Percentiles rank a stretch among this genome's conserved stretches.
Conservation (phyloP, 1,284 basidiomycete genomes). For the Cutaneotrichosporon cutaneum region DNA sequence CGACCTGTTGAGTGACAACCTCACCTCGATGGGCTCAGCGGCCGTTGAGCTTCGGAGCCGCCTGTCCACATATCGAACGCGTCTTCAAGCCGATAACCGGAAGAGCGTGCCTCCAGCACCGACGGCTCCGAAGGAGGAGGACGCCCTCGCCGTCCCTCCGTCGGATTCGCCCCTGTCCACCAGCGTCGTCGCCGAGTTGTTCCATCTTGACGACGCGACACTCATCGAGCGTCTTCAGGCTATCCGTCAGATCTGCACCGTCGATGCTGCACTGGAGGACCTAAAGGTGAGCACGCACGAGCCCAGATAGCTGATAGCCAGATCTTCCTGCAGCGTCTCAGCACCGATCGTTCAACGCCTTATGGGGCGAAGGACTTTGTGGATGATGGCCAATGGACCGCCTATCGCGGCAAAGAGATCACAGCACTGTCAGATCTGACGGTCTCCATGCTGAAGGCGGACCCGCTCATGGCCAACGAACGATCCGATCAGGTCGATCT, state of each 20-base stretch:
- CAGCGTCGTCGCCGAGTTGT: background rate
- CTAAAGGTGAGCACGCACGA: constrained; percentile 62
- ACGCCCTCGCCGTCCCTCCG: background rate
- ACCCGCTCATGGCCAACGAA: constrained; percentile 18
- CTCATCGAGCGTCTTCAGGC: constrained; percentile 20
- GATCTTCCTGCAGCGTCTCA: constrained; percentile 89
- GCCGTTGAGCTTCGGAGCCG: constrained; percentile 67
- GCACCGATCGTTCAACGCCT: constrained; percentile 77
- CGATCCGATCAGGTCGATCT: constrained; percentile 57
- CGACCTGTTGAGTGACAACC: constrained; percentile 75
- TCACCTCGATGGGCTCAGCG: constrained; percentile 69
- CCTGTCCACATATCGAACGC: constrained; percentile 16
- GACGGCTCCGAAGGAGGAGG: background rate
- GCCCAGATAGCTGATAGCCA: constrained; percentile 49
- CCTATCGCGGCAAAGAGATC: constrained; percentile 83
- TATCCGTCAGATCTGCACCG: constrained; percentile 30
- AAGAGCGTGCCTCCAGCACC: background rate
- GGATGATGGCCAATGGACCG: constrained; percentile 72
- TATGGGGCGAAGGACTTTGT: constrained; percentile 83
- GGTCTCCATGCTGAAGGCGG: constrained; percentile 19
- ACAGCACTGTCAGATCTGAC: constrained; percentile 63
- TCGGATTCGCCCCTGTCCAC: background rate
- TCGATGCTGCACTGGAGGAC: constrained; percentile 74
- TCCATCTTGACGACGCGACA: constrained; percentile 15
- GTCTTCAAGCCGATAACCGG: constrained; percentile 16